Base-by-base conservation (phyloP, 371 early-diverging fungal genomes). In the Mortierella sp. region DNA sequence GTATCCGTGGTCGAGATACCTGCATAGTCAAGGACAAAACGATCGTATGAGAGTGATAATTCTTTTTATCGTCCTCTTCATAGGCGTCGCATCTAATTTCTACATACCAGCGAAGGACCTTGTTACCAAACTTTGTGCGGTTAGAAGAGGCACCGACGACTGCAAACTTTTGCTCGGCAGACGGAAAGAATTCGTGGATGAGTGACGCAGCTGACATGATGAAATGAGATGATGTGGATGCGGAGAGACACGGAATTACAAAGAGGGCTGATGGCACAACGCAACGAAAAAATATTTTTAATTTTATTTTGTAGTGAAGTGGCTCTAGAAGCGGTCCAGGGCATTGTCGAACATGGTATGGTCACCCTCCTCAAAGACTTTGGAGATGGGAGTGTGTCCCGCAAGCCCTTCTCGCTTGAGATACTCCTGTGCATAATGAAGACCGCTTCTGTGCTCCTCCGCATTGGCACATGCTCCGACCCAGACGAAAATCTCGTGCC, bases 71-170 rank as follows among this genome's bases (percentile, higher is more conserved):
- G n/a, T n/a, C n/a, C n/a, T n/a, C n/a, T n/a, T n/a, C n/a, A n/a
- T 37, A 37, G 37, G 37, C 37, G 37, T 37, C 37, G 37, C 6
- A 37, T 37, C 37, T 6, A 37, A 37, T 39, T 51, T n/a, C 11
- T 15, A n/a, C 62, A 70, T 85, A 90, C 92, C 93, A 94, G 19
- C 84, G 78, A 47, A 94, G 82, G 19, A 95, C 89, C 43, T 83
- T 84, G 85, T 93, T 90, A 15, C 95, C 94, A 76, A 89, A 93
- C 85, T 95, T 95, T 41, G 85, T 30, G 8, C 82, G 81, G 56
- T 89, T 83, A 19, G 83, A 66, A 21, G 87, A 87, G 7, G 95
- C 95, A 15, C 94, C 95, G 5, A 92, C 94, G 47, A 92, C 91
- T 6, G 89, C 90, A 71, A 87, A 92, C 34, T 83, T 76, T 51